phyloP scores from a whole-genome alignment of 106 monocot species.

The Dactylorhiza incarnata region DNA sequence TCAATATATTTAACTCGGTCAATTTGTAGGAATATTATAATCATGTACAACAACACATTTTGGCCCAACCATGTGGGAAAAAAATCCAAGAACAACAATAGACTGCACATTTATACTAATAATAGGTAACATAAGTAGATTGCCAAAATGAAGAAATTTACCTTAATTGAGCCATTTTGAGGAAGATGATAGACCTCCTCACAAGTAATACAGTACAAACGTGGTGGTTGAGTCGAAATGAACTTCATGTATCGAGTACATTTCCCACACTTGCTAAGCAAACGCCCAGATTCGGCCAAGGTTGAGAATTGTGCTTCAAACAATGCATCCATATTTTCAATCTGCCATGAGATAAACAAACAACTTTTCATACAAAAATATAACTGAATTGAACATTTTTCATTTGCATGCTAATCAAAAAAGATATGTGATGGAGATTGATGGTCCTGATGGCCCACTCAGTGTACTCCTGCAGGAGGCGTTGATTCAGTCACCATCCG shows the following conservation, averaged over 20 bases:
- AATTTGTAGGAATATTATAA: neutral
- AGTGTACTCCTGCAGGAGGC: too few relatives aligned
- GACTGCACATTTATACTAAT: neutral
- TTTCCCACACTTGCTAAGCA: conserved; percentile 95
- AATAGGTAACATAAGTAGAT: neutral
- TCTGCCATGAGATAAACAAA: conserved; percentile 30
- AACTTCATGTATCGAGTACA: conserved; percentile 94
- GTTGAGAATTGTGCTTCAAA: conserved; percentile 98
- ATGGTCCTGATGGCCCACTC: too few relatives aligned
- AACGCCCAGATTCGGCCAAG: conserved; percentile 77
- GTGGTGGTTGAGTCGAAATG: conserved; percentile 63
- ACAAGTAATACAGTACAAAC: conserved; percentile 76
- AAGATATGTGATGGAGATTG: too few relatives aligned
- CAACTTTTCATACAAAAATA: neutral
- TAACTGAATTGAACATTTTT: neutral
- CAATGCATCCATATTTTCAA: conserved; percentile 89
- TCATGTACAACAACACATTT: neutral
- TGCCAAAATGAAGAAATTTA: conserved; percentile 9
- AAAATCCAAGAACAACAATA: neutral
- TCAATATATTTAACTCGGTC: neutral
- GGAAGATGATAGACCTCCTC: conserved; percentile 93
- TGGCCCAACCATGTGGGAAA: neutral
- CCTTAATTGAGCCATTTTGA: conserved; percentile 92
- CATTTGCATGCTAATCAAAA: neutral
- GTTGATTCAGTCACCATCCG: too few relatives aligned